phyloP scores from a whole-genome alignment of 1,284 basidiomycete genomes.

The Ganoderma leucocontextum region DNA sequence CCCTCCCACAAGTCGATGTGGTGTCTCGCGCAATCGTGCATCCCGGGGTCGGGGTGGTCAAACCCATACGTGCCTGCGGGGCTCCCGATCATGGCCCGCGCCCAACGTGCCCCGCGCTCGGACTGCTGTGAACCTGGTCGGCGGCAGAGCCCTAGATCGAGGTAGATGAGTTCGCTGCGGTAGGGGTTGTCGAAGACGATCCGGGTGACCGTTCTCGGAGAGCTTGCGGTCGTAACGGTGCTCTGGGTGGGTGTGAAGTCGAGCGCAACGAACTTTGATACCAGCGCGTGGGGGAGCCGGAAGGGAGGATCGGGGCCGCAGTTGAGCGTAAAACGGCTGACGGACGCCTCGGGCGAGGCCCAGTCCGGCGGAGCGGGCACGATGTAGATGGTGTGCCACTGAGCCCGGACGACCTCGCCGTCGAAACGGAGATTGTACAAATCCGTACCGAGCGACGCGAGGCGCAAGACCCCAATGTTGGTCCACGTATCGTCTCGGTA shows the following conservation, averaged over 20 bases:
- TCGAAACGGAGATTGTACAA: slow-evolving; percentile 11
- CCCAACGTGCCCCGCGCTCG: not conserved
- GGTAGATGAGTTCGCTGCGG: not conserved
- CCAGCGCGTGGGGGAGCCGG: slow-evolving; percentile 4
- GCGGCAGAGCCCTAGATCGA: not conserved
- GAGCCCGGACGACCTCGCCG: slow-evolving; percentile 1
- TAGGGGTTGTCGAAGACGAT: not conserved
- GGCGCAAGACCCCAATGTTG: not conserved
- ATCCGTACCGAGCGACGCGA: slow-evolving; percentile 4
- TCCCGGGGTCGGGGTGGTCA: not conserved
- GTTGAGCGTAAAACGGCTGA: not conserved
- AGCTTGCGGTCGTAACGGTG: not conserved
- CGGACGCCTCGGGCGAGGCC: not conserved
- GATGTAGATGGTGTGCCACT: slow-evolving; percentile 12
- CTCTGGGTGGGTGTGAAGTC: not conserved
- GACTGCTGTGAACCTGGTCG: not conserved
- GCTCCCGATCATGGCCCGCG: not conserved
- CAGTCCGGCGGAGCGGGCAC: not conserved
- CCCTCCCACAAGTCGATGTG: slow-evolving; percentile 12
- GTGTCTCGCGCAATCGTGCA: slow-evolving; percentile 6
- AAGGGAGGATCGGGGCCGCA: not conserved
- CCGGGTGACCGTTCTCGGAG: not conserved
- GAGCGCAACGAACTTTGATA: not conserved
- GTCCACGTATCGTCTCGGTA: not conserved
- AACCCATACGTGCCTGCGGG: not conserved